Percentiles rank a stretch among this genome's conserved stretches.
phyloP scores from a whole-genome alignment of 169 alveolate species.

The Eimeria acervulina region DNA sequence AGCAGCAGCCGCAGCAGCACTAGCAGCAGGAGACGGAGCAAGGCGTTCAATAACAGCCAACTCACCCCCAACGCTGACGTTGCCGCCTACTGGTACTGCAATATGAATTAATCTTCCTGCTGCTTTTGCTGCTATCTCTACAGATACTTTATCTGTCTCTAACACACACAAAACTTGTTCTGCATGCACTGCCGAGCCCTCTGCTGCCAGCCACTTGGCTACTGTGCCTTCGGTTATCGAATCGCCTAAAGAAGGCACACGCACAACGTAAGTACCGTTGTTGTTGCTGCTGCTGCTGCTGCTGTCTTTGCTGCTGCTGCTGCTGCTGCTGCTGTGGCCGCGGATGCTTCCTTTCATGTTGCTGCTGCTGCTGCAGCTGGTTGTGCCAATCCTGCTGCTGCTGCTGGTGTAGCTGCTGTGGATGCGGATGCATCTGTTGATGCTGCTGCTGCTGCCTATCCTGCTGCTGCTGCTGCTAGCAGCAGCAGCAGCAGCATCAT shows the following conservation, averaged over 20 bases:
- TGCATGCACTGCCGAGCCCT: conserved; percentile 94
- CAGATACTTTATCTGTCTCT: conserved; percentile 96
- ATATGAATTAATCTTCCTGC: conserved; percentile 58
- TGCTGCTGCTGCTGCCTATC: background rate
- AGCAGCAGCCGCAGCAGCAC: background rate
- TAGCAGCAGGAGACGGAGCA: background rate
- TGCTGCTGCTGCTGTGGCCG: too few relatives aligned
- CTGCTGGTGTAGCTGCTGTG: background rate
- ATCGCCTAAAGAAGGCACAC: conserved; percentile 93
- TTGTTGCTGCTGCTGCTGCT: too few relatives aligned
- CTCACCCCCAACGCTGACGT: conserved; percentile 77
- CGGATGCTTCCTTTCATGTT: too few relatives aligned
- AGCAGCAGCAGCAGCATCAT: background rate
- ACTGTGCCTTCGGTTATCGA: conserved; percentile 94
- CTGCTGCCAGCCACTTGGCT: conserved; percentile 88
- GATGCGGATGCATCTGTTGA: too few relatives aligned
- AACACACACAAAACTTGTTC: conserved; percentile 96
- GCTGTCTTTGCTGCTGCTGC: background rate
- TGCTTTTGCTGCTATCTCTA: conserved; percentile 69
- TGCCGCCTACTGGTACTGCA: conserved; percentile 80
- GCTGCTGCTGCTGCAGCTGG: too few relatives aligned
- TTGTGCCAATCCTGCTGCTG: background rate
- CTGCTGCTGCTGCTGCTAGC: background rate
- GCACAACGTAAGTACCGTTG: background rate
- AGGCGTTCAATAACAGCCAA: conserved; percentile 66